Evolutionary conservation across 768 basidiomycete genomes (phyloP).

Genomic region (Sporobolomyces pararoseus): DNA sequence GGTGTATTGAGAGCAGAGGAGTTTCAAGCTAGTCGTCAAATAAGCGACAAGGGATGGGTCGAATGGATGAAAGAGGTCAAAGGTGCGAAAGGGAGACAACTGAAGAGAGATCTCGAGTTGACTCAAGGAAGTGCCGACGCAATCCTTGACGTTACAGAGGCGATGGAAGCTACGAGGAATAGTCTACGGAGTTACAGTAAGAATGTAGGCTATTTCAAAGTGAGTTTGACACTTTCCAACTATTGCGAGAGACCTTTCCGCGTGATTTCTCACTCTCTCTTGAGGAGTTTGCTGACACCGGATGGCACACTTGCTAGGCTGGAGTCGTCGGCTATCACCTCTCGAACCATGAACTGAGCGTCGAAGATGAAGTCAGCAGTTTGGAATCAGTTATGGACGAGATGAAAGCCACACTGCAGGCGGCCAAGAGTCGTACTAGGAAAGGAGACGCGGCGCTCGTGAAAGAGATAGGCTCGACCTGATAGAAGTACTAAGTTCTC

Average conservation of each 20-base stretch:
- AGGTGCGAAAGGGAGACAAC: constrained; percentile 31
- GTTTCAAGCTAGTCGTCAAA: neutral
- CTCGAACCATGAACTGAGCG: constrained; percentile 34
- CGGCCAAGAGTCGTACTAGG: constrained; percentile 14
- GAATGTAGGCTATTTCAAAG: constrained; percentile 39
- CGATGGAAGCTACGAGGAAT: constrained; percentile 42
- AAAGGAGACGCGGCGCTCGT: neutral
- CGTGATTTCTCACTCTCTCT: too few species aligned
- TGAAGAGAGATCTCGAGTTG: constrained; percentile 43
- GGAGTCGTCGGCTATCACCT: constrained; percentile 45
- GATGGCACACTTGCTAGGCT: constrained; percentile 22
- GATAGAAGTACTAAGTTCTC: neutral
- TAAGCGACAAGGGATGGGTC: constrained; percentile 16
- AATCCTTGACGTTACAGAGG: constrained; percentile 31
- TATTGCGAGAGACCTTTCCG: neutral
- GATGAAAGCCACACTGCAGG: constrained; percentile 36
- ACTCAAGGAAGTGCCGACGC: constrained; percentile 36
- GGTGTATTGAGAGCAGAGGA: constrained; percentile 26
- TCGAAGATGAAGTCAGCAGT: constrained; percentile 42
- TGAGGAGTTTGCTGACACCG: neutral
- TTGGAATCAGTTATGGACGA: constrained; percentile 41
- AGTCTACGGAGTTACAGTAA: constrained; percentile 32
- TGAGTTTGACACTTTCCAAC: neutral
- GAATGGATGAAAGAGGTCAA: constrained; percentile 23
- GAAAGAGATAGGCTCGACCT: neutral